Evolutionary conservation across 495 filamentous ascomycete genomes (phyloP), one percentile per base, ranked within the genome.

Genomic region (Penicillium chermesinum): DNA sequence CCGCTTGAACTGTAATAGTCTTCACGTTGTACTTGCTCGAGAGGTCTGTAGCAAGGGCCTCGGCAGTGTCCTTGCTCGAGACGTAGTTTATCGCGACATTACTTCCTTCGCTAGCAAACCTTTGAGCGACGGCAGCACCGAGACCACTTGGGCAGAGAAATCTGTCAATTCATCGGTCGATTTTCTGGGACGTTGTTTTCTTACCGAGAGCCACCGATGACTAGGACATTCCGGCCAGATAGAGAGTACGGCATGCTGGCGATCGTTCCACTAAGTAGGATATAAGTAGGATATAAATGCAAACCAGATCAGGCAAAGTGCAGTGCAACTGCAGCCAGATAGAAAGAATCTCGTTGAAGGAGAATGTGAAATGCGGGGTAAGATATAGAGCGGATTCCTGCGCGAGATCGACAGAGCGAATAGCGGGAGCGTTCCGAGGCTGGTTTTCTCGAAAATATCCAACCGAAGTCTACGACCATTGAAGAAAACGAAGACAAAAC

Each of bases 71-170:
- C 35, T 59, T 62, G 57, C 69, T 80, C 17, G 75, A 75, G 48
- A 75, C 65, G 55, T 86, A 89, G 61, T 88, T 88, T 59, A 90
- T 81, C 13, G 80, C 83, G 38, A 89, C 63, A 56, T 87, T 86
- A 52, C 68, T 78, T 21, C 82, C 82, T 53, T 85, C 76, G 7
- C 71, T 63, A 5, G 85, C 86, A 58, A 88, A 88, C 32, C 83
- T 84, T 32, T 76, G 65, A 22, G 70, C 75, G 2, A 86, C 70
- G 7, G 80, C 45, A 37, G 81, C 84, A 16, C 86, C 86, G 3
- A 88, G 72, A 10, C 86, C 85, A 55, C 82, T 84, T 35, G 9
- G 13, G 22, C 15, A 8, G 8, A 53, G 36, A 52, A n/a, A n/a
- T n/a, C n/a, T n/a, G n/a, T n/a, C n/a, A n/a, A n/a, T 47, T 45